These are phyloP conservation scores for Leptographium flavum DNA, from an alignment of 2,329 filamentous ascomycete genomes.

Conservation along the genomic window DNA sequence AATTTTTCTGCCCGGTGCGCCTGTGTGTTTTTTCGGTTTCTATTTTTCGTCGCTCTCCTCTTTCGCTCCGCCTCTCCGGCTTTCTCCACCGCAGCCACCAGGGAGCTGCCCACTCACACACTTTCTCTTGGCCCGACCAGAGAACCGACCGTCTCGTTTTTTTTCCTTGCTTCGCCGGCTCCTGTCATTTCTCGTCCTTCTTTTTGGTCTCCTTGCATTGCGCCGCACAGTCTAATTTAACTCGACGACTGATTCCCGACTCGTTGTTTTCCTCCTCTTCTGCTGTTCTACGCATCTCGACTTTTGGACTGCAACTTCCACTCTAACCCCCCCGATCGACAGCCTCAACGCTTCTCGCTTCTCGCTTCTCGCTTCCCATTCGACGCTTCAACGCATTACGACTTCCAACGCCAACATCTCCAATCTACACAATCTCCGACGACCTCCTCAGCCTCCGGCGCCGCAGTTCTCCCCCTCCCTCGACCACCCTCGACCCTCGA, in stretches of 20 bases:
- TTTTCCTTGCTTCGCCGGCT: background rate
- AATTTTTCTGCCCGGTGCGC: conserved; percentile 2
- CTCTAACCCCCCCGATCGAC: background rate
- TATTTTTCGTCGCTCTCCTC: background rate
- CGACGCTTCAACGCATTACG: conserved; percentile 1
- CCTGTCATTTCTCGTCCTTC: background rate
- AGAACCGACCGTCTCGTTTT: background rate
- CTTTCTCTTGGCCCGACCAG: background rate
- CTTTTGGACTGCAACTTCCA: too few relatives aligned
- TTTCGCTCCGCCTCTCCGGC: conserved; percentile 9
- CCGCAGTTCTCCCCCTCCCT: background rate
- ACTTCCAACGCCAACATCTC: too few relatives aligned
- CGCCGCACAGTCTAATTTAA: background rate
- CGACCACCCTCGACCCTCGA: background rate
- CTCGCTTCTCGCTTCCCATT: background rate
- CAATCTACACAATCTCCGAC: background rate
- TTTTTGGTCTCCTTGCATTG: background rate
- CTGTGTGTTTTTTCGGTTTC: background rate
- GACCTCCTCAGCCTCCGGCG: background rate
- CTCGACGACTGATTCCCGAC: background rate
- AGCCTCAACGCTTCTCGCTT: background rate
- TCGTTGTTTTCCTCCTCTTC: background rate
- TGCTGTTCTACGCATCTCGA: too few relatives aligned
- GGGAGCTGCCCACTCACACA: conserved; percentile 5
- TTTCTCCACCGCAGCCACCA: conserved; percentile 6